These are phyloP conservation scores for Lactarius evosmus DNA, from an alignment of 768 basidiomycete genomes.

Conservation along the genomic window DNA sequence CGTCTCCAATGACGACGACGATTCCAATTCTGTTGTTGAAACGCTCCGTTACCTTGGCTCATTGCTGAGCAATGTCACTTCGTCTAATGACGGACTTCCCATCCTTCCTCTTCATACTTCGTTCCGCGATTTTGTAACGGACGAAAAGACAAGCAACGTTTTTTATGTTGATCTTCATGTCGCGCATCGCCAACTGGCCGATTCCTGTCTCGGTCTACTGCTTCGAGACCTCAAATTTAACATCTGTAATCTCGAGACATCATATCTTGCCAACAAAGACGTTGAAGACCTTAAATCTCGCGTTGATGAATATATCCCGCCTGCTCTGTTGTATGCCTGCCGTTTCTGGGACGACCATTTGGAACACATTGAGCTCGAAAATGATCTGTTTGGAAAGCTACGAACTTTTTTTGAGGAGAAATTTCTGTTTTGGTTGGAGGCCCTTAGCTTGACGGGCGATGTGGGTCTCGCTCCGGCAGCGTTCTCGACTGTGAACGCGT, in stretches of 20 bases:
- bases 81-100: not conserved
- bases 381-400: not conserved
- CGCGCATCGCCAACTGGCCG: not conserved
- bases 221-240: not conserved
- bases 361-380: not conserved
- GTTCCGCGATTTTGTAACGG: conserved; percentile 3
- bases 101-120: not conserved
- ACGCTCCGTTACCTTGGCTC: not conserved
- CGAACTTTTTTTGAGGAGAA: not conserved
- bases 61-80: conserved; percentile 1
- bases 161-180: not conserved
- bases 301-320: not conserved
- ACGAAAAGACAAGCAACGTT: not conserved
- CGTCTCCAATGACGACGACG: not conserved
- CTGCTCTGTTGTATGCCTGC: conserved; percentile 2
- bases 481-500: not conserved
- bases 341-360: conserved; percentile 3
- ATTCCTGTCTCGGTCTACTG: not conserved
- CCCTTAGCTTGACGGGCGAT: not conserved
- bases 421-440: conserved; percentile 7
- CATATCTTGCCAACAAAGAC: not conserved
- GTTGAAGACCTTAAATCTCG: not conserved
- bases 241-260: not conserved
- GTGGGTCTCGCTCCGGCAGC: not conserved
- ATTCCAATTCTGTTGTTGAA: not conserved